These are phyloP conservation scores for Blastocystis sp. DNA, from an alignment of 352 stramenopile genomes.

Conservation along the genomic window DNA sequence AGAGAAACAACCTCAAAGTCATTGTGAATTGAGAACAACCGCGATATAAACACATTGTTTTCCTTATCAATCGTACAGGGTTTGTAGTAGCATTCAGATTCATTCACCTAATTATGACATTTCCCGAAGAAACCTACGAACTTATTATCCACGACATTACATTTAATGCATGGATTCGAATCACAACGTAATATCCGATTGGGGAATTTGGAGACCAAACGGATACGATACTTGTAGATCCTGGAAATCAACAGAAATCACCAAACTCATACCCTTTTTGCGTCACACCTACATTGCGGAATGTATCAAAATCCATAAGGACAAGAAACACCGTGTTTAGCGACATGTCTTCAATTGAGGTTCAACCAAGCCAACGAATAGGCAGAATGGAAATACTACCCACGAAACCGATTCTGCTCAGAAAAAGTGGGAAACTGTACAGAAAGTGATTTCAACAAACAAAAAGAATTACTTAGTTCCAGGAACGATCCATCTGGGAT, in stretches of 20 bases:
- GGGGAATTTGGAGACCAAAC: not conserved
- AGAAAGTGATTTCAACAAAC: no score
- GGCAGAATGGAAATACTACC: no score
- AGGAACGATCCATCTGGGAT: constrained; percentile 51
- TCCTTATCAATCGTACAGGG: constrained; percentile 28
- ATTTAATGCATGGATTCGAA: not conserved
- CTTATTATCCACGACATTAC: not conserved
- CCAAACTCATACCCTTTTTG: not conserved
- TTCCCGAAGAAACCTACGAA: not conserved
- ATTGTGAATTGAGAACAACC: constrained; percentile 4
- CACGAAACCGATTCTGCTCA: no score
- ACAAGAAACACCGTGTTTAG: constrained; percentile 54
- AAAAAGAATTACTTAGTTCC: constrained; percentile 38
- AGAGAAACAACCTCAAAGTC: constrained; percentile 37
- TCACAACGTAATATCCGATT: not conserved
- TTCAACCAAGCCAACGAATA: not conserved
- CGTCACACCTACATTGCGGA: constrained; percentile 8
- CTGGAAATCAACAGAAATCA: not conserved
- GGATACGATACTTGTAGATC: constrained; percentile 7
- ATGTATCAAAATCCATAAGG: constrained; percentile 53
- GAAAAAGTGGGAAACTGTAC: no score
- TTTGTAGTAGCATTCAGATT: constrained; percentile 29
- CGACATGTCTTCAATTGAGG: not conserved
- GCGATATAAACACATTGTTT: constrained; percentile 15
- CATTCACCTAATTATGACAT: not conserved